Evolutionary conservation across 2,329 filamentous ascomycete species (phyloP).

Genomic region (Pseudocercospora pini-densiflorae): DNA sequence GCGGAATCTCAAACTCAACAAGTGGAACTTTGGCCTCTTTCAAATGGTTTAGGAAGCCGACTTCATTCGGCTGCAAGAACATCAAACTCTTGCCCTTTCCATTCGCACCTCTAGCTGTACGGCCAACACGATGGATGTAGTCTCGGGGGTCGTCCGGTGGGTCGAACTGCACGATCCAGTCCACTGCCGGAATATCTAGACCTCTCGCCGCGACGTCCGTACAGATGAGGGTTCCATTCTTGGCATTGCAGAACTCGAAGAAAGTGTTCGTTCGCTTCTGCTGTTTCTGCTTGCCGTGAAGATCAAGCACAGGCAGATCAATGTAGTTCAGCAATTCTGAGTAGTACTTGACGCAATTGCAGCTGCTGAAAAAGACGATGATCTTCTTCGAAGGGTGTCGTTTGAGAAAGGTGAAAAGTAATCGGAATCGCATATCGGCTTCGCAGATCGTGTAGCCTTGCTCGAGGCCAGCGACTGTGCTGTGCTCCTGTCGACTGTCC

Average conservation of each 20-base stretch:
- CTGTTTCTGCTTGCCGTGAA: conserved; percentile 97
- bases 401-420: conserved; percentile 94
- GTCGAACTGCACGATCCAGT: conserved; percentile 97
- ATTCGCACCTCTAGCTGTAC: conserved; percentile 84
- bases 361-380: conserved; percentile 88
- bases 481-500: conserved; percentile 84
- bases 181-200: conserved; percentile 91
- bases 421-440: conserved; percentile 87
- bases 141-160: conserved; percentile 65
- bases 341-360: conserved; percentile 91
- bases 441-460: conserved; percentile 96
- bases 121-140: conserved; percentile 95
- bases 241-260: conserved; percentile 91
- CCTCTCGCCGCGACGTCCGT: conserved; percentile 96
- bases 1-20: conserved; percentile 93
- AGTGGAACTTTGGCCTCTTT: conserved; percentile 91
- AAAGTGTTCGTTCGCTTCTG: conserved; percentile 99
- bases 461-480: conserved; percentile 90
- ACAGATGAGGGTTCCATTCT: conserved; percentile 86
- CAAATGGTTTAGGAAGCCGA: conserved; percentile 89
- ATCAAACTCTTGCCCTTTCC: conserved; percentile 86
- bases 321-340: conserved; percentile 97
- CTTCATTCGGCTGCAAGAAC: conserved; percentile 90
- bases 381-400: conserved; percentile 94
- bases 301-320: conserved; percentile 82